Base-by-base conservation (phyloP, 768 basidiomycete genomes). In the Mycena capillaripes region DNA sequence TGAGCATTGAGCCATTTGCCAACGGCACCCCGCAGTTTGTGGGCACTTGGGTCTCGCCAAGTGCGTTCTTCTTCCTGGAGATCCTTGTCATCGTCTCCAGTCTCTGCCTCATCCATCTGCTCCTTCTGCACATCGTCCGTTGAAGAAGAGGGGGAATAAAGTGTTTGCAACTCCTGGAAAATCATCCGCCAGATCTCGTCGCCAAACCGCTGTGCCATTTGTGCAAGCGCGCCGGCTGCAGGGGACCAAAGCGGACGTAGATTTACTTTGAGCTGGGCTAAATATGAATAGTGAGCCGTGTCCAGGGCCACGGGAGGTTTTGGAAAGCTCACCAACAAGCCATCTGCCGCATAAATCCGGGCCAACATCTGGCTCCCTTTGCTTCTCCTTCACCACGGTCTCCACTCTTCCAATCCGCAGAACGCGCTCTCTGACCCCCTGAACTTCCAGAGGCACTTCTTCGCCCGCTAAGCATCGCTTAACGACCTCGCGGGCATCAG, bases 191-290 rank as follows among this genome's bases (percentile, higher is more conserved):
- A 98, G 2, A 95, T 89, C 1, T 88, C 72, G 73, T 95, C 91
- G 0, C 89, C 91, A 70, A 91, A 92, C n/a, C 88, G 83, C 30
- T 84, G 80, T 0, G 82, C 76, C 59, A 89, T 79, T 0, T 89
- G 85, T 0, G 89, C 86, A 7, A 98, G 81, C 0, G 94, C 92
- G 14, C 88, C 87, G 16, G 91, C 88, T 5, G 96, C 90, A 21
- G 97, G 93, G 4, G 91, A 89, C 94, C 97, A 99, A 19, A 98
- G 78, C 0, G 98, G 98, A 32, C 95, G 89, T 53, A 99, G 83
- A 79, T 97, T 97, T 71, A 98, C 93, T 83, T 99, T 98, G 62
- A 98, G 86, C 79, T 98, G 97, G 8, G 94, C 95, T 93, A 76
- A 29, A 66, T 30, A 23, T 16, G 29, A 2, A 58, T 40, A 38